These are phyloP conservation scores for Lentinula aciculospora DNA, from an alignment of 768 basidiomycete species.

Conservation along the genomic window DNA sequence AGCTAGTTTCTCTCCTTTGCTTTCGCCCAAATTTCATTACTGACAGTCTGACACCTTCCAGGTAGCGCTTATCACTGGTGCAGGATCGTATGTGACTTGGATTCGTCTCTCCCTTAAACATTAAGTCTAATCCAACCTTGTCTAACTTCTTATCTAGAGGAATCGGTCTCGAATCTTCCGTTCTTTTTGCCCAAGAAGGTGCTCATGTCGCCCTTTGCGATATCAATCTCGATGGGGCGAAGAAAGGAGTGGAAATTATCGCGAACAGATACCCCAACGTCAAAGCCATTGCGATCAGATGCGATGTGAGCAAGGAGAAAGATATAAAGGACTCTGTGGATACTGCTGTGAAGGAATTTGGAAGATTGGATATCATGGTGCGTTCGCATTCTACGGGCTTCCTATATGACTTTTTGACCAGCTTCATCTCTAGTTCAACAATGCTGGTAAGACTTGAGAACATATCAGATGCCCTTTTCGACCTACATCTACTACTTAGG, in stretches of 20 bases:
- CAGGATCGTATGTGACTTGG: slow-evolving; percentile 66
- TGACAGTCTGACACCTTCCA: slow-evolving; percentile 24
- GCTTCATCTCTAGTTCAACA: slow-evolving; percentile 68
- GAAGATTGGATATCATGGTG: slow-evolving; percentile 95
- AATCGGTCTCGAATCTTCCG: slow-evolving; percentile 93
- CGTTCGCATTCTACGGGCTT: slow-evolving; percentile 13
- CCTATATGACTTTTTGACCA: not conserved
- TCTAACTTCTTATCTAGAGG: slow-evolving; percentile 50
- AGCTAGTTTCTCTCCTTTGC: slow-evolving; percentile 25
- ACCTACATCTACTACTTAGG: slow-evolving; percentile 34
- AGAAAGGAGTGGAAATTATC: slow-evolving; percentile 64
- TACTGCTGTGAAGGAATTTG: slow-evolving; percentile 75
- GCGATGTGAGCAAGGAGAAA: slow-evolving; percentile 85
- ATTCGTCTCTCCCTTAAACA: not conserved
- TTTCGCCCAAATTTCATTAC: slow-evolving; percentile 1
- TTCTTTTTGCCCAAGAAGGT: slow-evolving; percentile 92
- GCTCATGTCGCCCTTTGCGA: slow-evolving; percentile 89
- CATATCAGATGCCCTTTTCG: not conserved
- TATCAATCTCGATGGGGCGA: slow-evolving; percentile 71
- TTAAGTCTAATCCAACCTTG: slow-evolving; percentile 10
- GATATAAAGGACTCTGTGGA: slow-evolving; percentile 84
- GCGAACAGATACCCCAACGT: slow-evolving; percentile 61
- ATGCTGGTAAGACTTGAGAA: slow-evolving; percentile 52
- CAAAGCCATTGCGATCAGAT: slow-evolving; percentile 62
- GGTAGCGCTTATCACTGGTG: slow-evolving; percentile 83